phyloP scores from a whole-genome alignment of 805 yeast genomes.

The Saccharomyces mikatae region DNA sequence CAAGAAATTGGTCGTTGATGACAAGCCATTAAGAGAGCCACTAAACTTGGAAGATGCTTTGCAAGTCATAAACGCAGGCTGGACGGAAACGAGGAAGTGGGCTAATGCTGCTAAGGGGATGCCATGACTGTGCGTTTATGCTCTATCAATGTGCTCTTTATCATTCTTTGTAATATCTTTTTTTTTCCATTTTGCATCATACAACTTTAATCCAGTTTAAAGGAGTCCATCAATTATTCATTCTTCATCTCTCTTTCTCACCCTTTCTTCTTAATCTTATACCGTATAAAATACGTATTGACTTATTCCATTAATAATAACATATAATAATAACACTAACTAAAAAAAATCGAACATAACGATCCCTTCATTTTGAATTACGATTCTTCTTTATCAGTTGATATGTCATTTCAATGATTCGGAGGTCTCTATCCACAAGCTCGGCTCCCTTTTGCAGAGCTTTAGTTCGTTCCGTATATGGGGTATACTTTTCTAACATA shows the following conservation, averaged over 20 bases:
- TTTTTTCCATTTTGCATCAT: not conserved
- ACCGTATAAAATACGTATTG: not conserved
- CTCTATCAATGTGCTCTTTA: not conserved
- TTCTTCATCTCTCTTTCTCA: not conserved
- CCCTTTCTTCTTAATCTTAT: not conserved
- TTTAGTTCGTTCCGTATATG: constrained; percentile 19
- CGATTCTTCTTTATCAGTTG: constrained; percentile 29
- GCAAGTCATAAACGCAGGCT: constrained; percentile 69
- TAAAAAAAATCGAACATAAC: not conserved
- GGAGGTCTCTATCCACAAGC: constrained; percentile 56
- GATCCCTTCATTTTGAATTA: not conserved
- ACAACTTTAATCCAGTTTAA: not conserved
- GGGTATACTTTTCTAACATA: constrained; percentile 16
- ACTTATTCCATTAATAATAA: constrained; percentile 1
- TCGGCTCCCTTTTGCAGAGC: constrained; percentile 56
- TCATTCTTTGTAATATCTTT: not conserved
- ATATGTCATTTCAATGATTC: constrained; percentile 58
- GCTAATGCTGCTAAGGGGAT: constrained; percentile 40
- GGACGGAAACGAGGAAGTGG: constrained; percentile 77
- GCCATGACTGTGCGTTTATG: constrained; percentile 5
- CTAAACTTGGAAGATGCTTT: constrained; percentile 69
- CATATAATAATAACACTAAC: constrained; percentile 1
- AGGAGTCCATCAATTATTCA: not conserved
- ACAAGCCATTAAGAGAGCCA: constrained; percentile 57
- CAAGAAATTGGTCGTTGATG: constrained; percentile 59